A percentile compares a stretch with the other conserved stretches of the same genome.
These are phyloP conservation scores for Cytospora chrysosperma DNA, from an alignment of 2,329 filamentous ascomycete genomes.

Conservation along the genomic window DNA sequence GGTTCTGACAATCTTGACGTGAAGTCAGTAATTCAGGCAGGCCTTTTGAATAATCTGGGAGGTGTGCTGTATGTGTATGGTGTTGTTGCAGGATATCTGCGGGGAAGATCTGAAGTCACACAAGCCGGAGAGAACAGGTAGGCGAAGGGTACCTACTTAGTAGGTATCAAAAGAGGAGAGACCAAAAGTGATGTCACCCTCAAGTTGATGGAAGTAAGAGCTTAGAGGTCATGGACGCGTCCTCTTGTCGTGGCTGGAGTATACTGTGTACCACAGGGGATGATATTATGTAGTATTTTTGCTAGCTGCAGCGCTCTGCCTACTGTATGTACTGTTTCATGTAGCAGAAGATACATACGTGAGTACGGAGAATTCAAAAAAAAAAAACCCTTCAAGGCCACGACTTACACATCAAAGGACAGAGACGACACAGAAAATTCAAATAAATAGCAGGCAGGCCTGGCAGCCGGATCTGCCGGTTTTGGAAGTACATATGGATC, in stretches of 20 bases:
- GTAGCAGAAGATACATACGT: background rate
- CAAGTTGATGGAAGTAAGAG: background rate
- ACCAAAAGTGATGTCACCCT: background rate
- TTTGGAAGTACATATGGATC: too few species aligned
- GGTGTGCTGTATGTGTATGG: background rate
- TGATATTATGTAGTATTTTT: background rate
- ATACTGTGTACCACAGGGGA: background rate
- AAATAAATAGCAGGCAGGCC: background rate
- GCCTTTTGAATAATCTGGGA: slow-evolving; percentile 5
- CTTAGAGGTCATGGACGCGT: background rate
- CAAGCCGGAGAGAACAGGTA: background rate
- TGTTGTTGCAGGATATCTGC: slow-evolving; percentile 7
- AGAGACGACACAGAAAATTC: background rate
- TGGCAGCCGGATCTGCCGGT: background rate
- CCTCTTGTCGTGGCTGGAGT: background rate
- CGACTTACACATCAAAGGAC: background rate
- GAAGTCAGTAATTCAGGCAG: slow-evolving; percentile 2
- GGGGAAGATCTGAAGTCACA: slow-evolving; percentile 10
- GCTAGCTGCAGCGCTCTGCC: background rate
- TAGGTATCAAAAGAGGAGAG: background rate
- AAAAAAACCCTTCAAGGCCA: background rate
- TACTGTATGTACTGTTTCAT: background rate
- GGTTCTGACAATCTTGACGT: background rate
- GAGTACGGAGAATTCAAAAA: background rate
- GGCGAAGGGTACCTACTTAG: too few species aligned